phyloP scores from a whole-genome alignment of 2,329 filamentous ascomycete genomes.

The Fusarium sp. region DNA sequence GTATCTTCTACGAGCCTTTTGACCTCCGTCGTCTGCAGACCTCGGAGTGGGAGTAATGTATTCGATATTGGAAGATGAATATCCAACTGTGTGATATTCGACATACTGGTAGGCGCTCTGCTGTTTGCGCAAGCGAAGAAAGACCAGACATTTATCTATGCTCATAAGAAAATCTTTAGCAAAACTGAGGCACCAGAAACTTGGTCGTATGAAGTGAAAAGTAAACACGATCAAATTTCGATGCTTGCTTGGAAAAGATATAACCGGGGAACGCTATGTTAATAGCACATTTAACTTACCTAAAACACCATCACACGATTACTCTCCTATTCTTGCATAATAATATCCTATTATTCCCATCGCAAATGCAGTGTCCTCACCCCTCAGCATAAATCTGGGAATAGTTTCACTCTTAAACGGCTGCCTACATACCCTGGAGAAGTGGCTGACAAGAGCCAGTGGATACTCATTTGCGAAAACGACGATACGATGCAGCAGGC shows the following conservation, averaged over 20 bases:
- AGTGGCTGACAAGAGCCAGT: constrained; percentile 6
- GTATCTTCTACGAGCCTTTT: fast-evolving
- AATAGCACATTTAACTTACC: background rate
- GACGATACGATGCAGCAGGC: background rate
- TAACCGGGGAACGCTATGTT: fast-evolving
- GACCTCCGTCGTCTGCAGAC: fast-evolving
- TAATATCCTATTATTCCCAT: fast-evolving
- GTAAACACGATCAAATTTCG: fast-evolving
- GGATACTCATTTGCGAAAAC: constrained; percentile 14
- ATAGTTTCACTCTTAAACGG: background rate
- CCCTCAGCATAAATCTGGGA: background rate
- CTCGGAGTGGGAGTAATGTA: no score
- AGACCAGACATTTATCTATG: background rate
- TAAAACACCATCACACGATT: fast-evolving
- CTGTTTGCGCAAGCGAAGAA: no score
- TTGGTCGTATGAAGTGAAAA: fast-evolving
- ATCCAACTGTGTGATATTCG: fast-evolving
- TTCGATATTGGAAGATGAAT: background rate
- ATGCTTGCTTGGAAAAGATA: no score
- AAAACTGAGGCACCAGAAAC: fast-evolving
- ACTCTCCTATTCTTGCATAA: fast-evolving
- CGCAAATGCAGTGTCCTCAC: no score
- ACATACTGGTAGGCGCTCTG: no score
- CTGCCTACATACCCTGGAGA: background rate
- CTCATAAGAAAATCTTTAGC: fast-evolving